These are phyloP conservation scores for Aspergillus piperis DNA, from an alignment of 2,329 filamentous ascomycete genomes.

Conservation along the genomic window DNA sequence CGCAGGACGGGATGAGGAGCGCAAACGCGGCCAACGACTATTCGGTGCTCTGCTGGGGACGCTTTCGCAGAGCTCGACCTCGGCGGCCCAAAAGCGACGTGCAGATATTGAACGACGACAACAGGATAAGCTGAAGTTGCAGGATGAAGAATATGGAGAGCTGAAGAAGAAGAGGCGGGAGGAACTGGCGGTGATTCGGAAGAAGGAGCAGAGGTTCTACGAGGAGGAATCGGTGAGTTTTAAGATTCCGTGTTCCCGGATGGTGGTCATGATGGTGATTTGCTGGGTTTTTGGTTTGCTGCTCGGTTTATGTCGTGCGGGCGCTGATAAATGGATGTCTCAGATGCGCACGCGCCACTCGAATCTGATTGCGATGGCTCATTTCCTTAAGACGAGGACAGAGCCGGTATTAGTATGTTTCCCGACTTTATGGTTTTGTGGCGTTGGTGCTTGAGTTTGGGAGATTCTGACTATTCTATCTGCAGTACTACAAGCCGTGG, in stretches of 20 bases:
- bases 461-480: neutral
- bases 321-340: slow-evolving; percentile 27
- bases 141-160: slow-evolving; percentile 71
- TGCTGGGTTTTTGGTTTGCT: neutral
- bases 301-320: neutral
- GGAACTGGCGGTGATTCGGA: slow-evolving; percentile 61
- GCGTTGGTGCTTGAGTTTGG: slow-evolving; percentile 3
- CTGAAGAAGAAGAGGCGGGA: slow-evolving; percentile 66
- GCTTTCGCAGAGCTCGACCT: slow-evolving; percentile 69
- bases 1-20: slow-evolving; percentile 65
- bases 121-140: slow-evolving; percentile 74
- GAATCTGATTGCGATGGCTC: slow-evolving; percentile 70
- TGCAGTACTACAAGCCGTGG: slow-evolving; percentile 84
- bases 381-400: slow-evolving; percentile 70
- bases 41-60: slow-evolving; percentile 81
- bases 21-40: slow-evolving; percentile 78
- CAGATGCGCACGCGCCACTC: slow-evolving; percentile 75
- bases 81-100: slow-evolving; percentile 66
- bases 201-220: slow-evolving; percentile 70
- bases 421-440: neutral
- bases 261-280: neutral
- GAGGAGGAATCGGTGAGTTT: slow-evolving; percentile 73
- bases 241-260: neutral
- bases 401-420: slow-evolving; percentile 71
- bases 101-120: slow-evolving; percentile 81